Base-by-base conservation (phyloP, 1,284 basidiomycete genomes). In the Volvariella volvacea region DNA sequence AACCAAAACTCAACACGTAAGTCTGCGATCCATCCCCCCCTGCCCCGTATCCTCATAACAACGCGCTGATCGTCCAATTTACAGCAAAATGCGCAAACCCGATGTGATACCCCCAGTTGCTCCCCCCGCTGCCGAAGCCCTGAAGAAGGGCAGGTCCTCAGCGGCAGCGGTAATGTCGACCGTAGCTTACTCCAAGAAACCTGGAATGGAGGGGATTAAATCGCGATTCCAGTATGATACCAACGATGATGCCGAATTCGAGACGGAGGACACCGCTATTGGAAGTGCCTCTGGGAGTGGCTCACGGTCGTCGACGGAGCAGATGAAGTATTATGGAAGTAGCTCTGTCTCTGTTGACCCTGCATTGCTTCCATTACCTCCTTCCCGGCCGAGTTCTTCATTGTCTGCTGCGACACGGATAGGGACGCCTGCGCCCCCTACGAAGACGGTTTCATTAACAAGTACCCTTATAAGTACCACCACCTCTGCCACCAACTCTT, bases 11-110 rank as follows among this genome's bases (percentile, higher is more conserved):
- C 22, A 91, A 90, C 60, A 92, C 87, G 88, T 91, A 60, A 22
- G 37, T 22, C 6, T 12, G 12, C 6, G 6, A 28, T 28, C 25
- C 25, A 28, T 28, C 25, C 25, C 6, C 20, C 39, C 47, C 16
- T 41, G 44, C 21, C 15, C 42, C 14, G 43, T 41, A 41, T 45
- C 25, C 12, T 12, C 6, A 28, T 12, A 28, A 6, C 25, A 6
- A 12, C 25, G 6, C 25, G 41, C 41, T 39, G 36, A 34, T 33
- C 15, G n/a, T 39, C 3, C 4, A 14, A 31, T 41, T 22, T 37
- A 45, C 54, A 91, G 88, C 39, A 93, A 93, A 79, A 92, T 92
- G 89, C 83, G 89, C 38, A 92, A 92, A 65, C 88, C 89, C 4
- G 86, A 87, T 53, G 64, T 73, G 21, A 57, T 61, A 17, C 66